These are phyloP conservation scores for Rosa lucieae DNA, from an alignment of 306 rosid species.

Conservation along the genomic window DNA sequence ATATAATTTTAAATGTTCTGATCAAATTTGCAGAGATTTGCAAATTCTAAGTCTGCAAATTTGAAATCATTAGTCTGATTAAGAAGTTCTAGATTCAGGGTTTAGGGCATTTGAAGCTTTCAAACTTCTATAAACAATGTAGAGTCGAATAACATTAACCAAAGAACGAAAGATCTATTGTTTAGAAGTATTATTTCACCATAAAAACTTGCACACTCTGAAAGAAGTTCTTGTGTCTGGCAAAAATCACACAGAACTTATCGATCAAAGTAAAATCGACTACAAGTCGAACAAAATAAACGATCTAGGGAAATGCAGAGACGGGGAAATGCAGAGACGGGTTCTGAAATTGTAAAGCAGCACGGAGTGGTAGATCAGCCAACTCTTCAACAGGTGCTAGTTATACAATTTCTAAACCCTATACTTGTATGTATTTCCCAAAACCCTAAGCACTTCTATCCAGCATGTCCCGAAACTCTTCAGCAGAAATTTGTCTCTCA, in stretches of 20 bases:
- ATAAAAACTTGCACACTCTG: neutral
- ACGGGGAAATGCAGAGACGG: neutral
- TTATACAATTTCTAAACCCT: neutral
- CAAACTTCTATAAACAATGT: neutral
- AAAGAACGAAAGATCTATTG: neutral
- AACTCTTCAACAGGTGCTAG: neutral
- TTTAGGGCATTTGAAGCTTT: neutral
- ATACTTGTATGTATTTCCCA: neutral
- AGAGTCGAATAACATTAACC: neutral
- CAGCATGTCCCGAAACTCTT: neutral
- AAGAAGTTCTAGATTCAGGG: neutral
- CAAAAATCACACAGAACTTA: conserved; percentile 1
- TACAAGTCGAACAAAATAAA: neutral
- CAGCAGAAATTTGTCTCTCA: neutral
- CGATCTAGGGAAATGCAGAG: neutral
- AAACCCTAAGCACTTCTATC: neutral
- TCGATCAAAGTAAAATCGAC: neutral
- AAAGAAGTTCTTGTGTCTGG: neutral
- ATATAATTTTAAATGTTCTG: neutral
- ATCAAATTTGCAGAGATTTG: neutral
- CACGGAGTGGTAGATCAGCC: neutral
- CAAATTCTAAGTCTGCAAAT: neutral
- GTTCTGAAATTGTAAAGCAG: neutral
- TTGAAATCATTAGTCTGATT: neutral
- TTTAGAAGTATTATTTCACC: neutral